Base-by-base conservation (phyloP, 2,329 filamentous ascomycete species). In the Neocucurbitaria cava region DNA sequence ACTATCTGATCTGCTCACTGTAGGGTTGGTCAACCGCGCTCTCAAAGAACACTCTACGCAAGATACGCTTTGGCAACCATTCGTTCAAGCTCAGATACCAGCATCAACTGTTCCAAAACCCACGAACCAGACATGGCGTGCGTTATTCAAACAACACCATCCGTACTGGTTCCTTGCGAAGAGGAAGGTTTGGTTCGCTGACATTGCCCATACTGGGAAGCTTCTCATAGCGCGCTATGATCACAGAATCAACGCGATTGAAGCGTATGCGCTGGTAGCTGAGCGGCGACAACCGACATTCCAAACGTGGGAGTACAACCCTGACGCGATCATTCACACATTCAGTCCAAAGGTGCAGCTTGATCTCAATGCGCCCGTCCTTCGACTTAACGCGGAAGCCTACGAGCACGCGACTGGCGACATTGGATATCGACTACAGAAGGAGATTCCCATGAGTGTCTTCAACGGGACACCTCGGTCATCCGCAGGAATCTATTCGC, bases 131-230 rank as follows among this genome's bases (percentile, higher is more conserved):
- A 87, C 82, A 21, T 96, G 88, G 75, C 85, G 85, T 52, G 83
- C 89, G 23, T 83, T 96, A 2, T 96, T 90, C 72, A 78, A 83
- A 38, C 82, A 87, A 18, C 90, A 95, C 71, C 84, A 95, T 59
- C 88, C 89, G 0, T 86, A 88, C 65, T 97, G 93, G 93, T 96
- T 96, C 68, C 80, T 97, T 1, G 82, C 90, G 0, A 86, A 85
- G 46, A 82, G 90, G 70, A 93, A 90, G 74, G 80, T 97, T 59
- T 97, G 93, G 93, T 94, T 96, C 69, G 85, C 87, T 54, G 91
- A 96, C 73, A 83, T 81, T 2, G 83, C 87, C 26, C 82, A 91
- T 43, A 88, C 84, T 1, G 93, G 93, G 0, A 89, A 89, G 70
- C 75, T 96, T 38, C 82, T 96, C 23, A 69, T 96, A 35, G 83